Evolutionary conservation across 2,329 filamentous ascomycete genomes (phyloP).

Genomic region (Botrytis aclada): DNA sequence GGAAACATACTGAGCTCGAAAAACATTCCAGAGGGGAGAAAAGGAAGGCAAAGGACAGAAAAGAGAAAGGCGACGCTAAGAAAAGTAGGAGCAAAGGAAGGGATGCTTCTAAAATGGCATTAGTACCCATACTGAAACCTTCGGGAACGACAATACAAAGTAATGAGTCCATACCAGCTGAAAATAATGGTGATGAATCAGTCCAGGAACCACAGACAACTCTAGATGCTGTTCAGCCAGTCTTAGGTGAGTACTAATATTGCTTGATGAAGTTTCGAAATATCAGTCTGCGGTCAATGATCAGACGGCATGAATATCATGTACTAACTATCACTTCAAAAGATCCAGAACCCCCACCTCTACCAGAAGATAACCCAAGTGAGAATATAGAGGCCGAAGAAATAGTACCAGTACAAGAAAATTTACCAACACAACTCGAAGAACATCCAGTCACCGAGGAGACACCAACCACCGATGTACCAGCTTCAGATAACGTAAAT

Average conservation of each 20-base stretch:
- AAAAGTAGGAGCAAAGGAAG: constrained; percentile 17
- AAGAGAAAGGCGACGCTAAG: constrained; percentile 23
- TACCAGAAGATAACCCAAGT: background rate
- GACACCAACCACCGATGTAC: background rate
- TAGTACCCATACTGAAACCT: background rate
- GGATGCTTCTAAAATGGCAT: constrained; percentile 13
- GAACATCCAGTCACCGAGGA: background rate
- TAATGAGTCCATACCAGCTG: background rate
- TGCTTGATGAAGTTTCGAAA: background rate
- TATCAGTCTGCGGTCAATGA: background rate
- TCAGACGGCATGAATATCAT: background rate
- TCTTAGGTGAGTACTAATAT: background rate
- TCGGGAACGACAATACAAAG: background rate
- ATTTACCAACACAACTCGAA: background rate
- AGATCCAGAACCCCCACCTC: background rate
- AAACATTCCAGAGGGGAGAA: constrained; percentile 11
- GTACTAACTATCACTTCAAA: background rate
- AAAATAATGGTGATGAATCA: background rate
- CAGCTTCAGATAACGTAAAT: background rate
- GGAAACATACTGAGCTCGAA: background rate
- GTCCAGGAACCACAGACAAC: background rate
- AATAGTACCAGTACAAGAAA: background rate
- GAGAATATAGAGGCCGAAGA: background rate
- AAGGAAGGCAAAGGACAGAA: constrained; percentile 18
- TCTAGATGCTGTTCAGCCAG: background rate